Evolutionary conservation across 768 basidiomycete genomes (phyloP).

Genomic region (Boletus sensibilis): DNA sequence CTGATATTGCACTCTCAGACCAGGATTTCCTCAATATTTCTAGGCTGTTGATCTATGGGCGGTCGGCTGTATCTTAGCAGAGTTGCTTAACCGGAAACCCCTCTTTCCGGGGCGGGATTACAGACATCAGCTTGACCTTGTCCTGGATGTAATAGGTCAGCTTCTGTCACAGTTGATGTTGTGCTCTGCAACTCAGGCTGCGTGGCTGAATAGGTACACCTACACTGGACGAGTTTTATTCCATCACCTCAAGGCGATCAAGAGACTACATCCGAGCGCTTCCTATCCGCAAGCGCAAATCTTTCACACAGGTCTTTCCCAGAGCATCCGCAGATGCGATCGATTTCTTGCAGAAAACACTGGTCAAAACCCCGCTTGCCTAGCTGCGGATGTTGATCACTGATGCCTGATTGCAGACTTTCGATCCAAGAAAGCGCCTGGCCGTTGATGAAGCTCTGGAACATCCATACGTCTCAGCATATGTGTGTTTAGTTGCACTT

Average conservation of each 20-base stretch:
- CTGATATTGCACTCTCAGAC: constrained; percentile 7
- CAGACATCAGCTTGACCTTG: constrained; percentile 84
- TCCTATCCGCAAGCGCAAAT: constrained; percentile 73
- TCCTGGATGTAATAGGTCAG: constrained; percentile 80
- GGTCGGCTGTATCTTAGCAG: constrained; percentile 74
- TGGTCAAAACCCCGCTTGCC: constrained; percentile 42
- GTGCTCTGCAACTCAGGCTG: constrained; percentile 24
- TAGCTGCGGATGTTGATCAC: constrained; percentile 28
- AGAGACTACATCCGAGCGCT: constrained; percentile 86
- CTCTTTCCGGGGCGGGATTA: constrained; percentile 88
- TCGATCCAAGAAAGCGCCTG: constrained; percentile 84
- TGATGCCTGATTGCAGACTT: constrained; percentile 50
- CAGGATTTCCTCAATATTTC: constrained; percentile 1
- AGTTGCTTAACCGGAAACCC: constrained; percentile 77
- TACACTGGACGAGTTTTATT: constrained; percentile 86
- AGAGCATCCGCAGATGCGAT: constrained; percentile 70
- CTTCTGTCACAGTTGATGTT: neutral
- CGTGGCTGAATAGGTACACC: constrained; percentile 58
- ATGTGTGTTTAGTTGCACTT: constrained; percentile 43
- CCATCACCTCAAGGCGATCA: constrained; percentile 81
- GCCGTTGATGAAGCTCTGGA: constrained; percentile 79
- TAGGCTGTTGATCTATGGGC: constrained; percentile 76
- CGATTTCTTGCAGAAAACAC: constrained; percentile 68
- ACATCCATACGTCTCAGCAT: constrained; percentile 80
- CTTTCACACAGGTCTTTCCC: constrained; percentile 74